Percentiles rank a stretch among this genome's conserved stretches.
These are phyloP conservation scores for Pichia gijzeniarum DNA, from an alignment of 805 yeast genomes.

Conservation along the genomic window DNA sequence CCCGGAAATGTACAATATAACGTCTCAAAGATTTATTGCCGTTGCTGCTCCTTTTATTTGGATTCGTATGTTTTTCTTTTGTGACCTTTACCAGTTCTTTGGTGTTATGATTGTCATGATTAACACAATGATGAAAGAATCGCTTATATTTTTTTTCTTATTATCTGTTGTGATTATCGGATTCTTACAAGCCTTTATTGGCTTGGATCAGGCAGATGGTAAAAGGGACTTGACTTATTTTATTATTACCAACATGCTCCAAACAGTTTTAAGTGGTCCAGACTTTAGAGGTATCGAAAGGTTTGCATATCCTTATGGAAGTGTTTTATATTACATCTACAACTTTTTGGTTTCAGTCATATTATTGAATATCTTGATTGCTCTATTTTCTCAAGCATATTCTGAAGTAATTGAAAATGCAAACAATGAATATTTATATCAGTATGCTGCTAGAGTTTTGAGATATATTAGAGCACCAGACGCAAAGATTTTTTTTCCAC, in stretches of 20 bases:
- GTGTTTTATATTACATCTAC: constrained; percentile 69
- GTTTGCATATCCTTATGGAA: constrained; percentile 82
- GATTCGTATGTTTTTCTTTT: constrained; percentile 66
- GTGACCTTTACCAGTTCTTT: constrained; percentile 75
- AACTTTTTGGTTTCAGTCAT: constrained; percentile 70
- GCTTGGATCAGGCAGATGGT: constrained; percentile 85
- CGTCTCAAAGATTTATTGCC: constrained; percentile 62
- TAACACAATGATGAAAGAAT: constrained; percentile 82
- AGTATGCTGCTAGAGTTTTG: constrained; percentile 77
- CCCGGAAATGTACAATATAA: constrained; percentile 21
- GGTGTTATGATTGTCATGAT: constrained; percentile 86
- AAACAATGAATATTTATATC: constrained; percentile 76
- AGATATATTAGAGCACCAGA: constrained; percentile 87
- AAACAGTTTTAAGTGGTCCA: constrained; percentile 71
- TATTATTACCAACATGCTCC: constrained; percentile 57
- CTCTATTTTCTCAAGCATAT: constrained; percentile 80
- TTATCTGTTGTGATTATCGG: constrained; percentile 67
- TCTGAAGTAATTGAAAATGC: constrained; percentile 77
- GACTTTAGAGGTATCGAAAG: constrained; percentile 61
- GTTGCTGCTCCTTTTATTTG: constrained; percentile 85
- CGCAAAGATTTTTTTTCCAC: constrained; percentile 78
- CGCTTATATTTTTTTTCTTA: constrained; percentile 73
- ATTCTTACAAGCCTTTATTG: constrained; percentile 80
- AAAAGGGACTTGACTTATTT: constrained; percentile 63
- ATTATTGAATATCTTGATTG: constrained; percentile 76